A percentile compares a stretch with the other conserved stretches of the same genome.
Conservation (phyloP, 768 basidiomycete species). For the Leccinum subtestaceum region DNA sequence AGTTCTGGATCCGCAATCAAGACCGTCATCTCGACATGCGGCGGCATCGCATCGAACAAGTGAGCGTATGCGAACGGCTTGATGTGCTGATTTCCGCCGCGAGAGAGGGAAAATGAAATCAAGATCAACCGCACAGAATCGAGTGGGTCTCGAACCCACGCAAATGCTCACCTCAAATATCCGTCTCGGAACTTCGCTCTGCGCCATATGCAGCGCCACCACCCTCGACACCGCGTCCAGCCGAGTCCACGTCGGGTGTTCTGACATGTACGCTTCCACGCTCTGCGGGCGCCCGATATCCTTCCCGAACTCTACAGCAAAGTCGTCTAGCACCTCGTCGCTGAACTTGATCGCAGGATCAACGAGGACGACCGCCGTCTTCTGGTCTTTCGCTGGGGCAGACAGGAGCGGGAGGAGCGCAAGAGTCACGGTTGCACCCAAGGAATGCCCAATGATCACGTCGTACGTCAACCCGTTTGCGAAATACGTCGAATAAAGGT, state of each 20-base stretch:
- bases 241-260: conserved; percentile 17
- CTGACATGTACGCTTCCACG: conserved; percentile 6
- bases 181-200: conserved; percentile 1
- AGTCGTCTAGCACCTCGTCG: not conserved
- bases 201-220: conserved; percentile 9
- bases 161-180: conserved; percentile 7
- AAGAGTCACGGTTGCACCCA: conserved; percentile 12
- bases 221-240: conserved; percentile 12
- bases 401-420: conserved; percentile 12
- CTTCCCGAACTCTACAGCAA: not conserved
- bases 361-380: conserved; percentile 11
- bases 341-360: conserved; percentile 12
- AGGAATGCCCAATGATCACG: conserved; percentile 18
- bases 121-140: not conserved
- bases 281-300: conserved; percentile 2
- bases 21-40: conserved; percentile 15
- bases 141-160: not conserved
- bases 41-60: conserved; percentile 8
- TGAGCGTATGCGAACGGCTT: conserved; percentile 14
- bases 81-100: conserved; percentile 7
- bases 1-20: conserved; percentile 13
- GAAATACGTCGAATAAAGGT: conserved; percentile 17
- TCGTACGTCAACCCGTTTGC: conserved; percentile 9
- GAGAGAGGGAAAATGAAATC: not conserved
- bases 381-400: not conserved